Evolutionary conservation across 345 rosid genomes (phyloP).

Genomic region (Psidium guajava): DNA sequence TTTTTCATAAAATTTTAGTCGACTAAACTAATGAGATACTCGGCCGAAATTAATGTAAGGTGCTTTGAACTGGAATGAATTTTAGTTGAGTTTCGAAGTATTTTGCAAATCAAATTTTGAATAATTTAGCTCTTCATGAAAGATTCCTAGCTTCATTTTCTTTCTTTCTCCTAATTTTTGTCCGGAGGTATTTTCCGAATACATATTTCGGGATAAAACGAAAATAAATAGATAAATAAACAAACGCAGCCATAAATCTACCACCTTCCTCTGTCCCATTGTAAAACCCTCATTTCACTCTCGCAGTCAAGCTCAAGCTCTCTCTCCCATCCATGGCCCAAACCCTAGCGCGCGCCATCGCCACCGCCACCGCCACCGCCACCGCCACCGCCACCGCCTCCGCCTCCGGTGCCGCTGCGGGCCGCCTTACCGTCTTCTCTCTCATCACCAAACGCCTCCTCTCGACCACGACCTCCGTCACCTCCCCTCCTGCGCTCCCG

Average conservation of each 20-base stretch:
- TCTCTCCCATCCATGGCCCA: conserved; percentile 38
- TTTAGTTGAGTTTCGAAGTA: background rate
- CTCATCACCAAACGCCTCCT: conserved; percentile 22
- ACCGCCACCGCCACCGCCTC: conserved; percentile 4
- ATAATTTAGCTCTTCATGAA: background rate
- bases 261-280: background rate
- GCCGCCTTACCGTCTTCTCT: conserved; percentile 25
- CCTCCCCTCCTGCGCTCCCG: conserved; percentile 28
- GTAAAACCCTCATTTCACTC: background rate
- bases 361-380: background rate
- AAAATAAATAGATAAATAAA: background rate
- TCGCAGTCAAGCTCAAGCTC: background rate
- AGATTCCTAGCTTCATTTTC: background rate
- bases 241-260: rapidly evolving
- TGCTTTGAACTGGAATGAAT: no score
- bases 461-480: conserved; percentile 15
- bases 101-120: background rate
- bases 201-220: background rate
- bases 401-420: conserved; percentile 7
- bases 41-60: background rate
- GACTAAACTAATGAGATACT: no score
- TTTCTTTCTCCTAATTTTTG: background rate
- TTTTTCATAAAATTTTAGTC: background rate
- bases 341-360: conserved; percentile 32
- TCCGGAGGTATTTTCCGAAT: background rate